Base-by-base conservation (phyloP, 2,329 filamentous ascomycete genomes). In the Colletotrichum theobromicola region DNA sequence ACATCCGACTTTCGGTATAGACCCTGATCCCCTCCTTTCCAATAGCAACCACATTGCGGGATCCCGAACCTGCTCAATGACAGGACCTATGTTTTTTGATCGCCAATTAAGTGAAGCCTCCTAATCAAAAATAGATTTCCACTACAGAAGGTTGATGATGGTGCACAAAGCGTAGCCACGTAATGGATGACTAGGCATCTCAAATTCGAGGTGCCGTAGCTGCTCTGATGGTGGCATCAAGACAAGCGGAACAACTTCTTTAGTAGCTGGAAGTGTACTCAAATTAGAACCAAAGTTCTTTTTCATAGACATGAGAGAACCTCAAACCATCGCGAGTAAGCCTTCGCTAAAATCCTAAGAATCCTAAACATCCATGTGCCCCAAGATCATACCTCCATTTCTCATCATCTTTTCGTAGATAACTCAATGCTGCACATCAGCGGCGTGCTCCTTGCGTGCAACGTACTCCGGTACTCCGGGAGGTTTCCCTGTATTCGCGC, bases 401-500 rank as follows among this genome's bases (percentile, higher is more conserved):
- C 30, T 55, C 63, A 34, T 55, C 7, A 64, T 21, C 26, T 32
- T 26, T 15, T 62, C 34, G 34, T 21, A 26, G 32, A 15, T 35
- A 32, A 3, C 24, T 62, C 32, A 70, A 32, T 42, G 32, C 42
- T 64, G 67, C 21, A 64, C 42, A 30, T 70, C 32, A 18, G 60
- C 67, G n/a, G 67, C 67, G 16, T 70, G 67, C 28, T 70, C 46
- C 24, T 64, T 70, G 18, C 67, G 67, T 4, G 60, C 67, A 24
- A 70, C 67, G 30, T 64, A 64, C 21, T 70, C 67, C 42, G 57
- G 28, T 13, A 70, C 60, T 6, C 67, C 46, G 5, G 61, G 18
- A 3, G 42, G 58, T 58, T 70, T 70, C 21, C 46, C 32, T 6
- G 55, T 72, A 63, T 72, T 72, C 7, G 70, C 70, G n/a, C 70